Evolutionary conservation across 2,329 filamentous ascomycete genomes (phyloP).

Genomic region (Aspergillus arachidicola): DNA sequence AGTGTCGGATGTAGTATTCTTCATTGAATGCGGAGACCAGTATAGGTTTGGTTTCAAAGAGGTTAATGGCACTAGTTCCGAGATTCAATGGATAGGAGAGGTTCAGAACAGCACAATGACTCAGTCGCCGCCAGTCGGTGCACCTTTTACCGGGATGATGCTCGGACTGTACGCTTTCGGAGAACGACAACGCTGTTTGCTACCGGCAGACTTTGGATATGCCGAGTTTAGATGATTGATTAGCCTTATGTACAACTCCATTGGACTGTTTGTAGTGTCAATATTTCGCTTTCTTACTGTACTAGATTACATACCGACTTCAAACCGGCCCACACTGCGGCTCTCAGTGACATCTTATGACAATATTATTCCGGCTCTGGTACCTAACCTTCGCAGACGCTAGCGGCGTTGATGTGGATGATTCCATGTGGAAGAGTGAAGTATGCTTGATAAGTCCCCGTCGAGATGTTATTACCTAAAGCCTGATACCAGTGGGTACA

Average conservation of each 20-base stretch:
- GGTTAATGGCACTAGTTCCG: constrained; percentile 7
- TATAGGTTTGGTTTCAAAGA: constrained; percentile 35
- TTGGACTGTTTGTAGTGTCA: neutral
- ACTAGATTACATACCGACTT: too few relatives aligned
- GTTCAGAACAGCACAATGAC: constrained; percentile 39
- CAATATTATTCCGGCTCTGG: too few relatives aligned
- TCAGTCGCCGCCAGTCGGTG: constrained; percentile 39
- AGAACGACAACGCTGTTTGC: constrained; percentile 42
- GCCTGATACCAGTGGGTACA: too few relatives aligned
- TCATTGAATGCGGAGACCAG: constrained; percentile 33
- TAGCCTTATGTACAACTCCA: too few relatives aligned
- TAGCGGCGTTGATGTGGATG: too few relatives aligned
- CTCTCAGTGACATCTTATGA: too few relatives aligned
- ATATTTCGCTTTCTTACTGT: neutral
- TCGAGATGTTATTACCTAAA: too few relatives aligned
- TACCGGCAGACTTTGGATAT: constrained; percentile 47
- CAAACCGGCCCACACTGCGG: too few relatives aligned
- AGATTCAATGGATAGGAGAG: constrained; percentile 29
- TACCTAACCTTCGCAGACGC: too few relatives aligned
- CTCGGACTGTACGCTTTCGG: constrained; percentile 51
- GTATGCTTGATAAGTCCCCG: too few relatives aligned
- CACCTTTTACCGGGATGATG: constrained; percentile 50
- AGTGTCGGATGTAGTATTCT: constrained; percentile 26
- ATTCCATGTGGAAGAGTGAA: too few relatives aligned
- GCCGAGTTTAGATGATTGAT: constrained; percentile 20